Conservation (phyloP, 495 filamentous ascomycete genomes). For the Penicillium coffeae region DNA sequence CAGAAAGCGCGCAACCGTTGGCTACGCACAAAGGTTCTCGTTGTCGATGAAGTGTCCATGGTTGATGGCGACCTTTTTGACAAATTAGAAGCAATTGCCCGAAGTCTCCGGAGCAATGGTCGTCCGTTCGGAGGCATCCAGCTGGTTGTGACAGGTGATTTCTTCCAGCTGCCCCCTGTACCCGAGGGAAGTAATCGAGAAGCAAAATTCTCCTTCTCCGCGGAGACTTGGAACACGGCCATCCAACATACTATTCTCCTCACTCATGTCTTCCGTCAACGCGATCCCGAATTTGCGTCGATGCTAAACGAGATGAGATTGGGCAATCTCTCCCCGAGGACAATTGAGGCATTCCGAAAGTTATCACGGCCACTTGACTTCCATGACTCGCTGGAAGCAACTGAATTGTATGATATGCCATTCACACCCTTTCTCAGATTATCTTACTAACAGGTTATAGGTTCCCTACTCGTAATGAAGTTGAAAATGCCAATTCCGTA, state of each 20-base stretch:
- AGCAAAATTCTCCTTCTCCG: constrained; percentile 88
- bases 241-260: constrained; percentile 95
- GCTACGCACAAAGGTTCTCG: constrained; percentile 78
- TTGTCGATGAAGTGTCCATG: constrained; percentile 98
- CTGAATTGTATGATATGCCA: constrained; percentile 64
- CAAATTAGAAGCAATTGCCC: constrained; percentile 87
- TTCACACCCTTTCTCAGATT: constrained; percentile 10
- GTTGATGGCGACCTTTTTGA: constrained; percentile 96
- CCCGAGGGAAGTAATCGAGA: constrained; percentile 65
- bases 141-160: constrained; percentile 92
- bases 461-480: constrained; percentile 87
- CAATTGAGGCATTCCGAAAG: constrained; percentile 64
- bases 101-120: constrained; percentile 77
- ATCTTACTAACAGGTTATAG: constrained; percentile 42
- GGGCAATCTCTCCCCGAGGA: constrained; percentile 67
- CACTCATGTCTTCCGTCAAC: constrained; percentile 94
- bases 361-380: constrained; percentile 68
- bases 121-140: constrained; percentile 95
- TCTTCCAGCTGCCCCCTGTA: constrained; percentile 94
- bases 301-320: constrained; percentile 98
- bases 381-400: constrained; percentile 77
- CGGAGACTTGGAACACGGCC: constrained; percentile 82
- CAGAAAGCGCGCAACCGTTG: constrained; percentile 83
- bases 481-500: constrained; percentile 75
- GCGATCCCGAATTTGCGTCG: constrained; percentile 83